Percentiles rank a stretch among this genome's conserved stretches.
phyloP scores from a whole-genome alignment of 225 moss, liverwort and hornwort species.

The Sphagnum tenellum region DNA sequence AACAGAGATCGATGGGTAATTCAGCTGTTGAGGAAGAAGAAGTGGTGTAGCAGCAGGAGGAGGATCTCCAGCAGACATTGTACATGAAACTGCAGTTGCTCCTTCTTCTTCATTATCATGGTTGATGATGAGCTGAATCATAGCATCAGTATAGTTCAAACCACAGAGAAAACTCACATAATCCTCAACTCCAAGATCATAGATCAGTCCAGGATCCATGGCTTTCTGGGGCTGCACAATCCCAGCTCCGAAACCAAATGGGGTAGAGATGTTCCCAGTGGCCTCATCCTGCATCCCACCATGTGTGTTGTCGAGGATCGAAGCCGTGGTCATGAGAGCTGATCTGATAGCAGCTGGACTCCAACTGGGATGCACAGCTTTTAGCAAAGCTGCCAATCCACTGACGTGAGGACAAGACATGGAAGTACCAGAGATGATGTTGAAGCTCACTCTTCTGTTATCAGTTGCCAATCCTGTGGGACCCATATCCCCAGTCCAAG shows the following conservation, averaged over 20 bases:
- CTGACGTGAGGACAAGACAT: slow-evolving; percentile 27
- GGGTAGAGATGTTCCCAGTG: not conserved
- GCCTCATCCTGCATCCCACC: slow-evolving; percentile 7
- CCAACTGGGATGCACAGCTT: slow-evolving; percentile 17
- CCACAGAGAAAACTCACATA: slow-evolving; percentile 20
- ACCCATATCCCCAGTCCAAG: not conserved
- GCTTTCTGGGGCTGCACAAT: slow-evolving; percentile 18
- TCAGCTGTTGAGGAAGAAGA: slow-evolving; percentile 42
- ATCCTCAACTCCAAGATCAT: slow-evolving; percentile 10
- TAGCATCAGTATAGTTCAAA: not conserved
- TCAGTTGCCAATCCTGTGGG: not conserved
- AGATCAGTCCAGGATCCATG: slow-evolving; percentile 19
- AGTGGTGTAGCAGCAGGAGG: no score
- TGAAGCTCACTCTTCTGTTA: not conserved
- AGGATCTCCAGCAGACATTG: no score
- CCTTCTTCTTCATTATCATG: slow-evolving; percentile 21
- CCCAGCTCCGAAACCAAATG: slow-evolving; percentile 16
- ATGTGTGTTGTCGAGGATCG: slow-evolving; percentile 4
- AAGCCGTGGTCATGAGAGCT: slow-evolving; percentile 29
- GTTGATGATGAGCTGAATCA: slow-evolving; percentile 2
- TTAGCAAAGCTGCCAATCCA: slow-evolving; percentile 15
- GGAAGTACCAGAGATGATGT: slow-evolving; percentile 8
- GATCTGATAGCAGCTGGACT: slow-evolving; percentile 30
- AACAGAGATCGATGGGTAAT: slow-evolving; percentile 72
- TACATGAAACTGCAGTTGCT: not conserved